These are phyloP conservation scores for Gossypium australe DNA, from an alignment of 345 rosid genomes.

Conservation along the genomic window DNA sequence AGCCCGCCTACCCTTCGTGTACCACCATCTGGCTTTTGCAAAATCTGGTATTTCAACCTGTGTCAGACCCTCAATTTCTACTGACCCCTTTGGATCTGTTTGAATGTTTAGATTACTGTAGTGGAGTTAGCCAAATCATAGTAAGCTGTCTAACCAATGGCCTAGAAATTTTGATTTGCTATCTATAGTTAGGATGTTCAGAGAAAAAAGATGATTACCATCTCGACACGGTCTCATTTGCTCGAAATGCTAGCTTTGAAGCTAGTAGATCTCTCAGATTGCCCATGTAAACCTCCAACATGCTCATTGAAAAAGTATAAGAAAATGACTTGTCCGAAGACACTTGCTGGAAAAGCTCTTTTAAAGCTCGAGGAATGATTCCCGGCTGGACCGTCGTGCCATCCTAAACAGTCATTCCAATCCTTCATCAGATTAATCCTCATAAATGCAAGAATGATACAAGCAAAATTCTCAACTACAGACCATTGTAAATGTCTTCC, in stretches of 20 bases:
- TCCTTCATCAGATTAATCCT: not conserved
- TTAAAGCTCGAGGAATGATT: conserved; percentile 66
- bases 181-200: not conserved
- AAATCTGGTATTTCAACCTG: conserved; percentile 59
- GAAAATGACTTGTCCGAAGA: conserved; percentile 41
- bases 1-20: conserved; percentile 62
- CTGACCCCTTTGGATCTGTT: conserved; percentile 72
- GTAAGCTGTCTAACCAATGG: conserved; percentile 15
- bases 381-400: conserved; percentile 67
- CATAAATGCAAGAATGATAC: conserved; percentile 1
- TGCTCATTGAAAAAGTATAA: conserved; percentile 70
- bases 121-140: conserved; percentile 26
- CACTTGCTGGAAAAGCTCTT: conserved; percentile 53
- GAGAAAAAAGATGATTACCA: conserved; percentile 34
- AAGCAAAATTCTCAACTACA: conserved; percentile 16
- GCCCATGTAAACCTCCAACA: conserved; percentile 95
- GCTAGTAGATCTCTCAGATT: conserved; percentile 69
- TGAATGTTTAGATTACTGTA: conserved; percentile 85
- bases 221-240: conserved; percentile 36
- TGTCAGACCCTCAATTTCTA: conserved; percentile 82
- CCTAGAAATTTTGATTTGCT: not conserved
- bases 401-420: conserved; percentile 44
- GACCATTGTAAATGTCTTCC: conserved; percentile 93
- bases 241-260: conserved; percentile 42
- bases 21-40: conserved; percentile 75